Evolutionary conservation across 2,329 filamentous ascomycete species (phyloP), one percentile per base, ranked within the genome.

Genomic region (Nigrospora osmanthi): DNA sequence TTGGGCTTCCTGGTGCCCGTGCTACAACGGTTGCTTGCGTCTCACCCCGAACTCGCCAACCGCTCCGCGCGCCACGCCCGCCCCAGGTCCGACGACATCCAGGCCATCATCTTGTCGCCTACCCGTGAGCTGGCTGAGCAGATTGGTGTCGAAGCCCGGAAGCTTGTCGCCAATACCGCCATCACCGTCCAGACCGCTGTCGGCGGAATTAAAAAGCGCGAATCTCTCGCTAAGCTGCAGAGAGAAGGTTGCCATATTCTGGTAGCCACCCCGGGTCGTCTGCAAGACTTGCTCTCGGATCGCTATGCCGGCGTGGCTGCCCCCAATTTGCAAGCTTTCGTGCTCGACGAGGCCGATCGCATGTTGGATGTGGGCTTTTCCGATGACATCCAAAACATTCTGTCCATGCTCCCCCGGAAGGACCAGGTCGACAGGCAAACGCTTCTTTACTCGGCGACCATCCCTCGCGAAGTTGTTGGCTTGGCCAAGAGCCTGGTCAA

Each of bases 321-420:
- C 65, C 89, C 60, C 64, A 90, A 87, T 63, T 84, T 97, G 72
- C 86, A 89, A 63, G 94, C 93, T 54, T 76, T 98, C 38, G 89
- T 97, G 52, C 83, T 98, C 39, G 93, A 98, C 56, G 93, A 98
- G 74, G 93, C 93, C 57, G 93, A 98, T 68, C 87, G 93, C 56
- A 96, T 98, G 87, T 78, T 98, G 61, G 93, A 98, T 70, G 93
- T 95, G 73, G 93, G 87, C 3, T 91, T 91, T 57, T 72, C 83
- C 46, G 70, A 72, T 33, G 83, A 82, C 45, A 75, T 91, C 42
- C 65, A 72, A 41, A 63, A 77, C 2, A 87, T 91, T 45, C 67
- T 80, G 45, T 47, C 60, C 0, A 58, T 67, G 37, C 74, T 96
- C 11, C 91, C 91, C 3, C 67, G 75, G 39, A 75, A 76, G 7